Conservation (phyloP, 176 grass and related monocot species). For the Otatea glauca region DNA sequence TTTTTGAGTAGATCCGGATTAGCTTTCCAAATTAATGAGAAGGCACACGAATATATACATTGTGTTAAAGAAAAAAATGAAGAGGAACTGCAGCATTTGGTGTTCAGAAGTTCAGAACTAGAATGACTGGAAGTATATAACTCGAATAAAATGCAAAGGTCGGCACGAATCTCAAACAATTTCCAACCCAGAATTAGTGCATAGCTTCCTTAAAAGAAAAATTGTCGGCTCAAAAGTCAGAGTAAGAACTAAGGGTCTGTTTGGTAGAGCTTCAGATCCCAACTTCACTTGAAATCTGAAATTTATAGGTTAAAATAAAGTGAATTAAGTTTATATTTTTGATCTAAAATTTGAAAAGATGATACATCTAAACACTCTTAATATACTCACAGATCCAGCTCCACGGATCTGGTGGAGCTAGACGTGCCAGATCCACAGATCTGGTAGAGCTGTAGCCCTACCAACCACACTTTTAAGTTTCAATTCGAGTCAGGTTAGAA, state of each 20-base stretch:
- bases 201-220: neutral
- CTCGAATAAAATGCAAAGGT: neutral
- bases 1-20: neutral
- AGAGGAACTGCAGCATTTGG: neutral
- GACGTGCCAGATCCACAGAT: too few relatives aligned
- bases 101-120: neutral
- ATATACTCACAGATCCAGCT: too few relatives aligned
- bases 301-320: too few relatives aligned
- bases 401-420: too few relatives aligned
- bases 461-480: too few relatives aligned
- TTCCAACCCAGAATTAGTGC: neutral
- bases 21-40: neutral
- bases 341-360: too few relatives aligned
- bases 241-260: slow-evolving; percentile 9
- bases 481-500: neutral
- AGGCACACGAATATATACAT: neutral
- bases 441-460: too few relatives aligned
- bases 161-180: neutral
- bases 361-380: too few relatives aligned
- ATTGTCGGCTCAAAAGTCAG: neutral
- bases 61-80: neutral
- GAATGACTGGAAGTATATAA: neutral
- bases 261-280: too few relatives aligned
- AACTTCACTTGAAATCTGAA: too few relatives aligned
- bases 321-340: too few relatives aligned